Percentiles rank a stretch among this genome's conserved stretches.
phyloP scores from a whole-genome alignment of 108 stramenopile species.

The Fragilariopsis cylindrus region DNA sequence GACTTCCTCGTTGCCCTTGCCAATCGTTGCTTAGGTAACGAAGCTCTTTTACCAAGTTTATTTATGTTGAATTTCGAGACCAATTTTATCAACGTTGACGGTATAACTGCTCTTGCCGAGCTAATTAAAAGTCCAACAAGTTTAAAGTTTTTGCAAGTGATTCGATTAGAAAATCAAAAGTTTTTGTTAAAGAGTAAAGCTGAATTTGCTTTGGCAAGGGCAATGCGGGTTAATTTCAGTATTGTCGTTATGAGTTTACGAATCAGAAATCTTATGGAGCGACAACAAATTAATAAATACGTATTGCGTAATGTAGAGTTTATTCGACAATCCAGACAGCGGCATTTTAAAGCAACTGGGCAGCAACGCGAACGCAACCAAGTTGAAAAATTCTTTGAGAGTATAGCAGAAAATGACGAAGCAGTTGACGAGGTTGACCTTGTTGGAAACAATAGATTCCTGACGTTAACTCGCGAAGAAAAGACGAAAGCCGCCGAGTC shows the following conservation, averaged over 20 bases:
- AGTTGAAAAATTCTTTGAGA: conserved; percentile 42
- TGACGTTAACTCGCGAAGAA: conserved; percentile 37
- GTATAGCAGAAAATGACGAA: conserved; percentile 34
- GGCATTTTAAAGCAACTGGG: conserved; percentile 35
- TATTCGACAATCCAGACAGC: conserved; percentile 42
- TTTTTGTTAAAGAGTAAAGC: conserved; percentile 35
- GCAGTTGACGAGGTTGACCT: conserved; percentile 31
- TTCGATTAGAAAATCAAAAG: conserved; percentile 53
- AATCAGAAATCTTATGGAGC: conserved; percentile 37
- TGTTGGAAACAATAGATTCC: conserved; percentile 32
- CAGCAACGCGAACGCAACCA: conserved; percentile 39
- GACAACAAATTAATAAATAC: conserved; percentile 38
- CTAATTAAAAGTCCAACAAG: conserved; percentile 17
- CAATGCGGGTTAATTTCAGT: conserved; percentile 42
- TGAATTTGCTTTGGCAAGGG: conserved; percentile 37
- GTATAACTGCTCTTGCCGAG: conserved; percentile 39
- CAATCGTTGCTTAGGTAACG: conserved; percentile 25
- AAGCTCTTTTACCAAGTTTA: conserved; percentile 32
- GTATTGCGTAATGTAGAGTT: conserved; percentile 43
- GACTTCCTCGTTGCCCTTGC: conserved; percentile 35
- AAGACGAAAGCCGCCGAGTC: conserved; percentile 33
- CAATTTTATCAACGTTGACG: conserved; percentile 40
- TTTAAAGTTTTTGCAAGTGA: conserved; percentile 41
- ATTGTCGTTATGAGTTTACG: conserved; percentile 36
- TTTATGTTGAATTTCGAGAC: conserved; percentile 45